A percentile compares a stretch with the other conserved stretches of the same genome.
phyloP scores from a whole-genome alignment of 106 monocot genomes.

The Amphibolis antarctica region DNA sequence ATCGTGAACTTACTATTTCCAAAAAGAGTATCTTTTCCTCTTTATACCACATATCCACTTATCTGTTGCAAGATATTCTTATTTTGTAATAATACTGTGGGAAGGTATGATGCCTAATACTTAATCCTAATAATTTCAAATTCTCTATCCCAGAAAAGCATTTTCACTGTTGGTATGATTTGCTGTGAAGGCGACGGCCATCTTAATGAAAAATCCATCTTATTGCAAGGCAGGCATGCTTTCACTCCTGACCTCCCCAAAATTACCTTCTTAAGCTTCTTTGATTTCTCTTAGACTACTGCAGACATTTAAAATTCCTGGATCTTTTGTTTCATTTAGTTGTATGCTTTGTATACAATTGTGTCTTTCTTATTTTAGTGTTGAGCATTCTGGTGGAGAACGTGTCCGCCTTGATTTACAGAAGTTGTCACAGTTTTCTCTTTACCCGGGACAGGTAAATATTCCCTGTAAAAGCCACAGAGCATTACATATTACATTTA shows the following conservation, averaged over 20 bases:
- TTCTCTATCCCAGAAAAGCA: slow-evolving; percentile 43
- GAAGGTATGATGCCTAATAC: background rate
- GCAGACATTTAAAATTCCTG: too few relatives aligned
- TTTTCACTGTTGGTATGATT: slow-evolving; percentile 89
- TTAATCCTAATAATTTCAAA: background rate
- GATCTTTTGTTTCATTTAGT: background rate
- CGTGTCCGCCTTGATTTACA: slow-evolving; percentile 70
- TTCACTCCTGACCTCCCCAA: background rate
- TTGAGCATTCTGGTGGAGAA: slow-evolving; percentile 72
- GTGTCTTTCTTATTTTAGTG: slow-evolving; percentile 28
- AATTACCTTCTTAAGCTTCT: background rate
- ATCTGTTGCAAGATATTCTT: too few relatives aligned
- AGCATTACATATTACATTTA: background rate
- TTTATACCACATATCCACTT: too few relatives aligned
- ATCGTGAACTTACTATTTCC: too few relatives aligned
- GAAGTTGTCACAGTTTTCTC: slow-evolving; percentile 56
- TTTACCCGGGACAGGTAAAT: slow-evolving; percentile 87
- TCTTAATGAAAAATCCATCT: slow-evolving; percentile 76
- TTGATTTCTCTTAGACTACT: background rate
- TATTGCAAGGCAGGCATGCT: slow-evolving; percentile 73
- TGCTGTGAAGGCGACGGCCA: slow-evolving; percentile 82
- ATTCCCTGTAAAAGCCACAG: too few relatives aligned
- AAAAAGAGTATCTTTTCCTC: too few relatives aligned
- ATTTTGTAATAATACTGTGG: too few relatives aligned
- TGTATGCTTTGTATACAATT: background rate